A percentile compares a stretch with the other conserved stretches of the same genome.
phyloP scores from a whole-genome alignment of 345 rosid species.

The Limnanthes douglasii region DNA sequence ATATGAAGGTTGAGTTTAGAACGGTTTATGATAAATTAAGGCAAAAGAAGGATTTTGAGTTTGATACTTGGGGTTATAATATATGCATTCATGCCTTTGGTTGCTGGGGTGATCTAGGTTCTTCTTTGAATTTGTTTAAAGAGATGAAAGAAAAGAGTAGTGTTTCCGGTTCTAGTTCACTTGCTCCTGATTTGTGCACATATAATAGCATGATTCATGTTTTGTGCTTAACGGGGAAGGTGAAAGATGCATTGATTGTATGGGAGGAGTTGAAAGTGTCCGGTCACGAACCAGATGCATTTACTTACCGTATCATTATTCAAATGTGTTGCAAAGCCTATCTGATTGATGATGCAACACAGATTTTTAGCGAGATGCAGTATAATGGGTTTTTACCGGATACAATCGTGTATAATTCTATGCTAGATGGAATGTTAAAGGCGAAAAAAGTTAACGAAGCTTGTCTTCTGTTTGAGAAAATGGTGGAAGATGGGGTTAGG shows the following conservation, averaged over 20 bases:
- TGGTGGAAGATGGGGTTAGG: slow-evolving; percentile 73
- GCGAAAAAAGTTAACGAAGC: slow-evolving; percentile 73
- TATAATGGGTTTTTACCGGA: slow-evolving; percentile 48
- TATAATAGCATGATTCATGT: slow-evolving; percentile 73
- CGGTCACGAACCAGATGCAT: slow-evolving; percentile 75
- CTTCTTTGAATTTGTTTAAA: slow-evolving; percentile 52
- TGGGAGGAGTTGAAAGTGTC: slow-evolving; percentile 71
- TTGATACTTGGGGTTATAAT: slow-evolving; percentile 60
- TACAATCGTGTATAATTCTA: slow-evolving; percentile 48
- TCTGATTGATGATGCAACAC: slow-evolving; percentile 49
- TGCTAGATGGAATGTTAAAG: slow-evolving; percentile 68
- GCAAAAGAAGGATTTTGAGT: slow-evolving; percentile 25
- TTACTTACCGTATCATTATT: slow-evolving; percentile 51
- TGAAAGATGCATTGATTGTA: slow-evolving; percentile 52
- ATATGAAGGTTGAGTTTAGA: slow-evolving; percentile 44
- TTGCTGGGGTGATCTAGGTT: slow-evolving; percentile 57
- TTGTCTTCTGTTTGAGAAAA: slow-evolving; percentile 69
- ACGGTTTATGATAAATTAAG: slow-evolving; percentile 31
- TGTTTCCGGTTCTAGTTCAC: slow-evolving; percentile 14
- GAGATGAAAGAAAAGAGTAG: slow-evolving; percentile 58
- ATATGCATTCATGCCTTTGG: slow-evolving; percentile 84
- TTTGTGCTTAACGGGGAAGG: slow-evolving; percentile 59
- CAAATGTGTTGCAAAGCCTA: slow-evolving; percentile 70
- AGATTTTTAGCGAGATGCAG: slow-evolving; percentile 60
- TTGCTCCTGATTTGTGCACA: slow-evolving; percentile 74